Evolutionary conservation across 2,329 filamentous ascomycete genomes (phyloP).

Genomic region (Talaromyces albobiverticillius): DNA sequence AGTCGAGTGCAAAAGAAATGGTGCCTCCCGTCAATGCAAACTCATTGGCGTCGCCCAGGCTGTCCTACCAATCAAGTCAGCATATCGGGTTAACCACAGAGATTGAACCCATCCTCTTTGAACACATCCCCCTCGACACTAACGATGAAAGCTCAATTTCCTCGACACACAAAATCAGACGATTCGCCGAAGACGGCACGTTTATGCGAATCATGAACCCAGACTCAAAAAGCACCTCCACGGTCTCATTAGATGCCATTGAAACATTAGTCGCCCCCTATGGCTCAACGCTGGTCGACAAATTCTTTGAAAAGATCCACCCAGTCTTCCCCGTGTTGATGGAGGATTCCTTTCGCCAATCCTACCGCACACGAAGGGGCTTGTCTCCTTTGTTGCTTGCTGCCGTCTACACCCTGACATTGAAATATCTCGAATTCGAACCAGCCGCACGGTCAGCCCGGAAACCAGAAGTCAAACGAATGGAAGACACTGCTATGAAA

Average conservation of each 20-base stretch:
- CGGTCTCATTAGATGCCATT: slow-evolving; percentile 38
- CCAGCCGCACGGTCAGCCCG: slow-evolving; percentile 62
- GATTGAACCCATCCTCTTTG: slow-evolving; percentile 38
- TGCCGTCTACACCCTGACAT: slow-evolving; percentile 67
- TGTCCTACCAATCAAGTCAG: slow-evolving; percentile 37
- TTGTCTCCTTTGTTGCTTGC: slow-evolving; percentile 38
- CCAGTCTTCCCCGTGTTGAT: slow-evolving; percentile 42
- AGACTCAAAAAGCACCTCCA: slow-evolving; percentile 30
- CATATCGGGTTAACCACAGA: slow-evolving; percentile 44
- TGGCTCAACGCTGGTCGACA: slow-evolving; percentile 42
- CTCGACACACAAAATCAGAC: slow-evolving; percentile 33
- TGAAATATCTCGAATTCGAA: slow-evolving; percentile 83
- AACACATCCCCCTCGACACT: slow-evolving; percentile 38
- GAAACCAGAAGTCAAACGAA: slow-evolving; percentile 67
- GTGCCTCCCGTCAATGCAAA: slow-evolving; percentile 15
- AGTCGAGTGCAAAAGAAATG: slow-evolving; percentile 21
- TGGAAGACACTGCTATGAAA: slow-evolving; percentile 71
- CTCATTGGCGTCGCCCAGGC: slow-evolving; percentile 26
- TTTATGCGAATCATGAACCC: slow-evolving; percentile 39
- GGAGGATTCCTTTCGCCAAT: slow-evolving; percentile 42
- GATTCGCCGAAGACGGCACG: slow-evolving; percentile 37
- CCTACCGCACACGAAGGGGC: slow-evolving; percentile 38
- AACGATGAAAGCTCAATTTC: slow-evolving; percentile 38
- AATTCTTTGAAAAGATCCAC: slow-evolving; percentile 44
- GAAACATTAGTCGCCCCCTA: slow-evolving; percentile 44